Evolutionary conservation across 305 asterid species (phyloP).

Genomic region (Vinca major): DNA sequence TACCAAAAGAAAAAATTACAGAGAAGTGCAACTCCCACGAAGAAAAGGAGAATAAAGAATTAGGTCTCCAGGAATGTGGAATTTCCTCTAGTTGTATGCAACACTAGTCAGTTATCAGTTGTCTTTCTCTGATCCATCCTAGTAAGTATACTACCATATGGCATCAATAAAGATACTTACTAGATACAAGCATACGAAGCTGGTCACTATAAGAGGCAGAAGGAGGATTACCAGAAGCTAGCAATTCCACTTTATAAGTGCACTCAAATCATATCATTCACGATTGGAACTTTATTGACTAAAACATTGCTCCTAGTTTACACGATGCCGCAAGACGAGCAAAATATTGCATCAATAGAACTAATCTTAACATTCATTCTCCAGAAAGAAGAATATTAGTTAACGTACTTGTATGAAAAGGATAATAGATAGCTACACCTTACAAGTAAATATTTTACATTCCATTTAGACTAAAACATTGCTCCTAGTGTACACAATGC

Average conservation of each 20-base stretch:
- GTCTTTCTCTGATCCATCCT: neutral
- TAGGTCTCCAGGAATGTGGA: neutral
- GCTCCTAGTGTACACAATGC: neutral
- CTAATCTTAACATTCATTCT: neutral
- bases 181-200: neutral
- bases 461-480: neutral
- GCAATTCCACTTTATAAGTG: neutral
- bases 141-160: neutral
- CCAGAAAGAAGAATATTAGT: neutral
- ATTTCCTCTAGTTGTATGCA: neutral
- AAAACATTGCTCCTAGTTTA: neutral
- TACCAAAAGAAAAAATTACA: neutral
- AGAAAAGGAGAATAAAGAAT: neutral
- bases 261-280: neutral
- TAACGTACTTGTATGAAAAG: neutral
- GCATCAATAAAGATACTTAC: neutral
- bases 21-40: neutral
- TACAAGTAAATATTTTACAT: neutral
- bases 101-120: neutral
- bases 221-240: neutral
- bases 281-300: neutral
- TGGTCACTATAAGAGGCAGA: neutral
- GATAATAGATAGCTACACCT: neutral
- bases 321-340: neutral
- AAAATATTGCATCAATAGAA: conserved; percentile 1